Percentiles rank a stretch among this genome's conserved stretches.
phyloP scores from a whole-genome alignment of 768 basidiomycete genomes.

The Pleurotus salmoneostramineus region DNA sequence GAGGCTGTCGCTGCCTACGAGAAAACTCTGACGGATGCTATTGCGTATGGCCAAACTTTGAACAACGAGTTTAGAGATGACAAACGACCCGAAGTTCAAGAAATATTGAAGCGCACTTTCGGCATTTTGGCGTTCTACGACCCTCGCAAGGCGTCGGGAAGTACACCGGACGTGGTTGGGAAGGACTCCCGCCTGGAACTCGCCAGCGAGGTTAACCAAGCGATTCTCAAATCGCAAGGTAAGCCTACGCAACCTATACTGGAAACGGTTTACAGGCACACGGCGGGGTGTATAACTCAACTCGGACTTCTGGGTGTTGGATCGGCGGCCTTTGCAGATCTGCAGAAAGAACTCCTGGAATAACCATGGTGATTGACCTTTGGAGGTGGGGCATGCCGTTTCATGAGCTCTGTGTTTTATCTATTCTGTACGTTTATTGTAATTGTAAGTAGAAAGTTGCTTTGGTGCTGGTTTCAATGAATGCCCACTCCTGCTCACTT shows the following conservation, averaged over 20 bases:
- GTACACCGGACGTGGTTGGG: constrained; percentile 64
- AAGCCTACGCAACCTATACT: constrained; percentile 66
- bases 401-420: too few species aligned
- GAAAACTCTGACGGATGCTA: constrained; percentile 57
- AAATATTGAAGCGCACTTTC: constrained; percentile 70
- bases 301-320: constrained; percentile 73
- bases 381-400: background rate
- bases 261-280: constrained; percentile 77
- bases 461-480: too few species aligned
- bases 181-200: constrained; percentile 61
- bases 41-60: constrained; percentile 71
- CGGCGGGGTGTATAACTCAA: constrained; percentile 62
- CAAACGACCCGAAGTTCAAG: constrained; percentile 56
- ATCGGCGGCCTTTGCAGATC: constrained; percentile 77
- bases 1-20: constrained; percentile 37
- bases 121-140: constrained; percentile 79
- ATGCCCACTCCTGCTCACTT: background rate
- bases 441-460: too few species aligned
- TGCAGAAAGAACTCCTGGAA: constrained; percentile 73
- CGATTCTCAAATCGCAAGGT: constrained; percentile 80
- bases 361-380: background rate
- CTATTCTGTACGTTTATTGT: too few species aligned
- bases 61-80: constrained; percentile 67
- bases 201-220: constrained; percentile 76
- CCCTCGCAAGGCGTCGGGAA: constrained; percentile 62